Base-by-base conservation (phyloP, 169 alveolate species). In the Cyclospora cayetanensis region DNA sequence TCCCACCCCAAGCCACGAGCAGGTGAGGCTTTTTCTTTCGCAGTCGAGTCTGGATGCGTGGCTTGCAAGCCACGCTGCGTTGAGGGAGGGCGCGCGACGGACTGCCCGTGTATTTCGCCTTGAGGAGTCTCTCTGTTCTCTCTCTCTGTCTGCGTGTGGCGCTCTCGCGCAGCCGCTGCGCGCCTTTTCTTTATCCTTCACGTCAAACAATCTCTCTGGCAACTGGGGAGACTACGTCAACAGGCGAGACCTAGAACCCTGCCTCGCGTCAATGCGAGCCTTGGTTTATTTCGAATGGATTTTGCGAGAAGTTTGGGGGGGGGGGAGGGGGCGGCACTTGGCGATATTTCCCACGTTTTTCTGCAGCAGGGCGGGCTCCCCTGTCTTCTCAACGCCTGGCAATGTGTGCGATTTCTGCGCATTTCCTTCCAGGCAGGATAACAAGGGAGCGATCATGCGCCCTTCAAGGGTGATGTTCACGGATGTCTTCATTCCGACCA, bases 211-310 rank as follows among this genome's bases (percentile, higher is more conserved):
- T 93, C 96, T 95, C 55, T 96, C 97, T 20, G 98, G 98, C 68
- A 95, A 95, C 94, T 96, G 98, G 98, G 98, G 98, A 84, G 98
- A 96, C 91, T 96, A 96, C 90, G 91, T 96, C 77, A 94, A 96
- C 93, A 42, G 93, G 93, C 77, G 29, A 41, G 90, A 55, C 35
- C 41, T 27, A 22, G 37, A 34, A 72, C 63, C 84, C 63, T 72
- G 37, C 25, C 60, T 11, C 18, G 25, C 60, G 60, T 50, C 25
- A 11, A 50, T 9, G 18, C 18, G 25, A 9, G 60, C 60, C 25
- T 50, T 11, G 9, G 25, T 50, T 50, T 9, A 50, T 50, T 50
- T 9, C 60, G 9, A 50, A 9, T 11, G 25, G 60, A 50, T 18
- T 11, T 50, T 18, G 18, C 18, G 25, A 9, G 60, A 50, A 50